Percentiles rank a stretch among this genome's conserved stretches.
These are phyloP conservation scores for Fagopyrum homotropicum DNA, from an alignment of 148 eudicot species.

Conservation along the genomic window DNA sequence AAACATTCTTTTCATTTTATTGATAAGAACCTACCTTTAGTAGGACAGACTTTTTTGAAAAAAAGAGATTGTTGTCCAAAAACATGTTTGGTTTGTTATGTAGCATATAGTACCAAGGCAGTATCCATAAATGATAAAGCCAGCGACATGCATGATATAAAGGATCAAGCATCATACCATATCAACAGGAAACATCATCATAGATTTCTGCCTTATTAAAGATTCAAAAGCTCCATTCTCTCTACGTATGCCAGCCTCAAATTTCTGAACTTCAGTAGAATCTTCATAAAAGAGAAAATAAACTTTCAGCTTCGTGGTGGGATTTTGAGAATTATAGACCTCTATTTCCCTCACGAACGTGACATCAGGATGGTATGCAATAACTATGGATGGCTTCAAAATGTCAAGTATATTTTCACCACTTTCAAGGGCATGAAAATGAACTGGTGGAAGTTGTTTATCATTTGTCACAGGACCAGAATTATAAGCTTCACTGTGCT, in stretches of 20 bases:
- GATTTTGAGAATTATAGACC: constrained; percentile 84
- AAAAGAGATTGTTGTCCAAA: background rate
- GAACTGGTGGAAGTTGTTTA: constrained; percentile 58
- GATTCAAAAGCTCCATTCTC: constrained; percentile 97
- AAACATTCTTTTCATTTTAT: background rate
- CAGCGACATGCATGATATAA: background rate
- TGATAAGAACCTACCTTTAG: background rate
- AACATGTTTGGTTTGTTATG: background rate
- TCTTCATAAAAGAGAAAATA: constrained; percentile 94
- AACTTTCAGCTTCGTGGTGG: constrained; percentile 70
- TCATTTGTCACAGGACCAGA: constrained; percentile 19
- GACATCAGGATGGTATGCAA: constrained; percentile 90
- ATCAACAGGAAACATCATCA: constrained; percentile 93
- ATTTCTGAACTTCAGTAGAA: constrained; percentile 91
- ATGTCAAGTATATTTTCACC: constrained; percentile 58
- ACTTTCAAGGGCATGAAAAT: constrained; percentile 83
- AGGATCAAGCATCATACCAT: constrained; percentile 34
- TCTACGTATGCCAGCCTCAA: constrained; percentile 88
- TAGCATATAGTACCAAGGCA: background rate
- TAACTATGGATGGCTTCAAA: constrained; percentile 70
- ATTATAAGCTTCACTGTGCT: constrained; percentile 33
- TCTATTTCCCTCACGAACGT: constrained; percentile 95
- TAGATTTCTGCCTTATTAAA: constrained; percentile 88
- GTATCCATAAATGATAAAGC: background rate
- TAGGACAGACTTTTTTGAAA: background rate